These are phyloP conservation scores for Penicillium olsonii DNA, from an alignment of 2,329 filamentous ascomycete species.

Conservation along the genomic window DNA sequence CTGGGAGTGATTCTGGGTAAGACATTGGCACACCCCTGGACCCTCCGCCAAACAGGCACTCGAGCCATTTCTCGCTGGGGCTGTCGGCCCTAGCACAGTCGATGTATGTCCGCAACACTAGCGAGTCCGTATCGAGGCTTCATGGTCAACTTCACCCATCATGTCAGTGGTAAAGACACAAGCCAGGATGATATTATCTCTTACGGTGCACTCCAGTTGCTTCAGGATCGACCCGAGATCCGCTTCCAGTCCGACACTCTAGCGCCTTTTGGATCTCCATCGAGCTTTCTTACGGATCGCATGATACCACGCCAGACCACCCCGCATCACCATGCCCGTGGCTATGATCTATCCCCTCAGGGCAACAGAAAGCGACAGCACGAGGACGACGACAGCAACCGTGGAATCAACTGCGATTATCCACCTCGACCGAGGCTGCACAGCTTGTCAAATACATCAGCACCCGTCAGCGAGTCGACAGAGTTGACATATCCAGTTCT, in stretches of 20 bases:
- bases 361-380: constrained; percentile 38
- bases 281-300: constrained; percentile 35
- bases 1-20: neutral
- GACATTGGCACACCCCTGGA: neutral
- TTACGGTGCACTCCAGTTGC: constrained; percentile 56
- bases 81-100: constrained; percentile 72
- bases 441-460: constrained; percentile 33
- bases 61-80: constrained; percentile 60
- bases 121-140: constrained; percentile 75
- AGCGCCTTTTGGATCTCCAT: constrained; percentile 36
- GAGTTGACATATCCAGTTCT: constrained; percentile 40
- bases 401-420: constrained; percentile 21
- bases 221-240: constrained; percentile 38
- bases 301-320: constrained; percentile 35
- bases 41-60: constrained; percentile 13
- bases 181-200: constrained; percentile 65
- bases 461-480: constrained; percentile 34
- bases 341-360: constrained; percentile 35
- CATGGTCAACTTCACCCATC: constrained; percentile 73
- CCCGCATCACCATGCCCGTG: constrained; percentile 32
- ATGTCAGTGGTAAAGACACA: constrained; percentile 62
- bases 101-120: constrained; percentile 71
- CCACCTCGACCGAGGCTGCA: constrained; percentile 31
- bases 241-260: constrained; percentile 36
- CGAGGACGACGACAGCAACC: constrained; percentile 32